These are phyloP conservation scores for Rasamsonia emersonii DNA, from an alignment of 2,329 filamentous ascomycete species.

Conservation along the genomic window DNA sequence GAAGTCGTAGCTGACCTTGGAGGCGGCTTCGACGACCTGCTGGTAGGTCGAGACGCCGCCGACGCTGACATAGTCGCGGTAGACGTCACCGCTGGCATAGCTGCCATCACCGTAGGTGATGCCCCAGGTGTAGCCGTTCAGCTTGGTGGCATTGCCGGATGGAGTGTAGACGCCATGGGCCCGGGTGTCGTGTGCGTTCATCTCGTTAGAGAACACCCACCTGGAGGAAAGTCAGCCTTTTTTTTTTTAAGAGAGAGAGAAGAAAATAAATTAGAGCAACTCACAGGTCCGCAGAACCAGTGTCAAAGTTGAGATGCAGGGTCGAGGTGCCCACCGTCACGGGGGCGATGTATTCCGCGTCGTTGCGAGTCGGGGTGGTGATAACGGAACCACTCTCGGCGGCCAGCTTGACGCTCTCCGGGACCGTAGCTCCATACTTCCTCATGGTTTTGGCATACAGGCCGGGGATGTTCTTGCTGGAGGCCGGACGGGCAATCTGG, in stretches of 20 bases:
- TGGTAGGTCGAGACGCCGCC: constrained; percentile 49
- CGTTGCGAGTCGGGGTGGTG: constrained; percentile 39
- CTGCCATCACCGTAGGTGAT: constrained; percentile 60
- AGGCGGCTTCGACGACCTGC: constrained; percentile 59
- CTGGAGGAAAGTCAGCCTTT: constrained; percentile 24
- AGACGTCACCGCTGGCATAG: constrained; percentile 55
- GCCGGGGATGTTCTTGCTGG: constrained; percentile 18
- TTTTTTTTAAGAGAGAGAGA: neutral
- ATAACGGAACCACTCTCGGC: constrained; percentile 25
- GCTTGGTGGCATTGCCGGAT: constrained; percentile 35
- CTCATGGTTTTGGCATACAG: constrained; percentile 20
- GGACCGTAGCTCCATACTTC: constrained; percentile 24
- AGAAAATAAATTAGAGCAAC: constrained; percentile 12
- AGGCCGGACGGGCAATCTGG: constrained; percentile 16
- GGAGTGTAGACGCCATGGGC: constrained; percentile 54
- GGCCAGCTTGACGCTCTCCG: constrained; percentile 21
- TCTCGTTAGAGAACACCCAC: constrained; percentile 58
- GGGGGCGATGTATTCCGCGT: constrained; percentile 52
- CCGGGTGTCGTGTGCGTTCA: constrained; percentile 40
- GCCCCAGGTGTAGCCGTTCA: constrained; percentile 46
- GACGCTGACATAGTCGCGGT: constrained; percentile 55
- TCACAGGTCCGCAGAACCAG: constrained; percentile 59
- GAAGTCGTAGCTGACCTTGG: constrained; percentile 48
- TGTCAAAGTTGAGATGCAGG: constrained; percentile 62
- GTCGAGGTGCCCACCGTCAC: constrained; percentile 56